Evolutionary conservation across 257 asterid genomes (phyloP), one percentile per base, ranked within the genome.

Genomic region (Solanum piurae): DNA sequence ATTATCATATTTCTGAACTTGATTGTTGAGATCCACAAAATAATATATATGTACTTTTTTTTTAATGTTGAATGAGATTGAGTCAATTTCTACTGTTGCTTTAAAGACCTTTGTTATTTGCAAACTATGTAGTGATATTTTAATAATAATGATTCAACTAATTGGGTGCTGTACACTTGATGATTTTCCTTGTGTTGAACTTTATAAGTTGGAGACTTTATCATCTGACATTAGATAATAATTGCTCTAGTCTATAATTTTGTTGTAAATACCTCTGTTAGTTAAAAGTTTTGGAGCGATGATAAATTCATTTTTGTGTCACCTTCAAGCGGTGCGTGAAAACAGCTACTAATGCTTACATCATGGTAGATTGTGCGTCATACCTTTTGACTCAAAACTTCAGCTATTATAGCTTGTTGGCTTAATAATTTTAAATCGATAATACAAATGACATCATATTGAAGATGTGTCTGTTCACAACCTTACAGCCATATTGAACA

Each of bases 1-100:
- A 38, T 75, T 11, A 38, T 75, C 34, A 13, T 74, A 74, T 36
- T 36, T 74, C 83, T 21, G 55, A 5, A 37, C 83, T 21, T 75
- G 20, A 38, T 38, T 21, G 83, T 75, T 38, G 83, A 75, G 83
- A 75, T 75, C 83, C 83, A 75, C 58, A n/a, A 75, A 75, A 5
- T 25, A 75, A 75, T 38, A 37, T 2, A 5, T 34, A 21, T 5
- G 37, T 69, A 29, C 1, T 52, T 6, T 14, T 49, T 14, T 49
- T 52, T 52, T 14, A 5, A 52, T 52, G 7, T 52, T 52, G 60
- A 52, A 52, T 52, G 60, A 52, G 60, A 52, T 52, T 52, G 60
- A 52, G 23, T 52, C 60, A 52, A 52, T 16, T 52, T 52, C 60
- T 52, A 16, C 60, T 5, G 9, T 52, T 52, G 60, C 60, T 16